Evolutionary conservation across 768 basidiomycete species (phyloP), one percentile per base, ranked within the genome.

Genomic region (Xerocomellus intermedius): DNA sequence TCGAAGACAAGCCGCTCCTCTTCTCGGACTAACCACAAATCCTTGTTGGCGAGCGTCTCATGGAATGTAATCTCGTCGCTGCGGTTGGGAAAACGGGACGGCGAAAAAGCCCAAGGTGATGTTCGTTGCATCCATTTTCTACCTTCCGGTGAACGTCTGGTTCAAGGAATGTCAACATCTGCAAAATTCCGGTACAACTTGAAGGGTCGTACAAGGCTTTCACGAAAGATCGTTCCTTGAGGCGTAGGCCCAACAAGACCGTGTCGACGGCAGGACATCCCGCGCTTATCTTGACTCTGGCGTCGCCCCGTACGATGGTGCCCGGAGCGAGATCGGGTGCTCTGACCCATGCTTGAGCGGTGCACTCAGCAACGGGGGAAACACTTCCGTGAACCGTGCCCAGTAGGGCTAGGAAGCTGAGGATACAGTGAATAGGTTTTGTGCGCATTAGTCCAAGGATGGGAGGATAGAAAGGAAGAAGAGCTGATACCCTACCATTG

Each of bases 221-320:
- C 19, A 55, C 24, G 32, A 63, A 48, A 2, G 61, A 63, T 26
- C 54, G 39, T 52, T 77, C 36, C 42, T 60, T 60, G 56, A 66
- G 51, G 24, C 55, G 54, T 17, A 64, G 26, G 9, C 61, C 53
- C 37, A 65, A 28, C 17, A 26, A 48, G 32, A 54, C 43, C 7
- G 13, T 21, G 7, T 57, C 42, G 35, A 61, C 8, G 5, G 30
- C 26, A 22, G 62, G 62, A 32, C 55, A 60, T 36, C 16, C 62
- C 0, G 55, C 50, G 21, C 55, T 60, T 55, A 64, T 50, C 48
- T 55, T 60, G 24, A 64, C 42, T 36, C 62, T 54, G 4, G 54
- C 44, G n/a, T 54, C 58, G 2, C 63, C 63, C 2, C 33, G 45
- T 16, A 64, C 14, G 21, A 64, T 35, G 12, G 51, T 24, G 1